Percentiles rank a stretch among this genome's conserved stretches.
These are phyloP conservation scores for Penicillium salamii DNA, from an alignment of 495 filamentous ascomycete species.

Conservation along the genomic window DNA sequence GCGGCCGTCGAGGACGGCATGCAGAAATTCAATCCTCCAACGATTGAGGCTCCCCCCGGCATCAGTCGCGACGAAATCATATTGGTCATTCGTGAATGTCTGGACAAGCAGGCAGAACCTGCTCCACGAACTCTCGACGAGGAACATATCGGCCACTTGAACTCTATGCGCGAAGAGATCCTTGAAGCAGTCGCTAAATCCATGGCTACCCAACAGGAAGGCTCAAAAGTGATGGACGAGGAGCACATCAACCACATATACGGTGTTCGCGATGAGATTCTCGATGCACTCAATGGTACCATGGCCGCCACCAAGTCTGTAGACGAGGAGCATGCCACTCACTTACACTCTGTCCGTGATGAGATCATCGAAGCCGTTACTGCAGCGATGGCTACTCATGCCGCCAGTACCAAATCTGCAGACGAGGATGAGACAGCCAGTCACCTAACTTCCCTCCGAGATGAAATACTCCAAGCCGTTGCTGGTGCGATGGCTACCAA, in stretches of 20 bases:
- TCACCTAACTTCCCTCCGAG: slow-evolving; percentile 21
- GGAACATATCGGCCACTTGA: slow-evolving; percentile 19
- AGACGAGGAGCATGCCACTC: slow-evolving; percentile 8
- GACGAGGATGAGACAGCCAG: slow-evolving; percentile 10
- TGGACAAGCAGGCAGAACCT: slow-evolving; percentile 10
- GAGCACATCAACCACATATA: slow-evolving; percentile 6
- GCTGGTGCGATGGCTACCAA: slow-evolving; percentile 37
- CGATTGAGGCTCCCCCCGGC: slow-evolving; percentile 59
- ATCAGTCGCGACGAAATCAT: slow-evolving; percentile 54
- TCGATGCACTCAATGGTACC: slow-evolving; percentile 51
- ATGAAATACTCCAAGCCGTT: slow-evolving; percentile 48
- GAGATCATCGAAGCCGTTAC: slow-evolving; percentile 47
- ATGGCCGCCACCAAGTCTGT: slow-evolving; percentile 1
- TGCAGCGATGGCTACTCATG: slow-evolving; percentile 38
- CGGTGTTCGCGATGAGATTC: slow-evolving; percentile 5
- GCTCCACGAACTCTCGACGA: slow-evolving; percentile 13
- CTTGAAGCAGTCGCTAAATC: slow-evolving; percentile 40
- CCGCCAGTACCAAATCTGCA: slow-evolving; percentile 38
- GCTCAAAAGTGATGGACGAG: slow-evolving; percentile 6
- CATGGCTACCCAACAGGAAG: slow-evolving; percentile 1
- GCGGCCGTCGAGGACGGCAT: slow-evolving; percentile 78
- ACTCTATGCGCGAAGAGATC: slow-evolving; percentile 33
- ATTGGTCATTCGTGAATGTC: slow-evolving; percentile 6
- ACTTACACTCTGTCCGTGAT: slow-evolving; percentile 18
- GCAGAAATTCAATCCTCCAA: slow-evolving; percentile 71